A percentile compares a stretch with the other conserved stretches of the same genome.
These are phyloP conservation scores for Calonectria ilicicola DNA, from an alignment of 2,329 filamentous ascomycete species.

Conservation along the genomic window DNA sequence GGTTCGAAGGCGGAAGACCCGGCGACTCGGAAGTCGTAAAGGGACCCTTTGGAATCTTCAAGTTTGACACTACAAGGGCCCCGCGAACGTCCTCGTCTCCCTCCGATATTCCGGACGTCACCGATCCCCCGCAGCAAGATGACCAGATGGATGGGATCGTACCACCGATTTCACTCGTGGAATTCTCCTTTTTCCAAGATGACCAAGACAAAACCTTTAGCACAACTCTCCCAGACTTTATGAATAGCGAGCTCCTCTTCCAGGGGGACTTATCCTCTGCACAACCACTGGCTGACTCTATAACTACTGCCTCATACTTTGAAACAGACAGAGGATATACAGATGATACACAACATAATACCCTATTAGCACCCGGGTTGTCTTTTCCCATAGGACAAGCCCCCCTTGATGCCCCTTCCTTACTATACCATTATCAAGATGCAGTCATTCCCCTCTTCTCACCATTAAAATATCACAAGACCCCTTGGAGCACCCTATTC, in stretches of 20 bases:
- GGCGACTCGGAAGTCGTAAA: background rate
- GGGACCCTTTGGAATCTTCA: background rate
- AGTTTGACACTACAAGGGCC: background rate
- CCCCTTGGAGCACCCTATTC: background rate
- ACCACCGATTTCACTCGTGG: background rate
- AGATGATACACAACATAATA: background rate
- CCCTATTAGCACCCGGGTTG: background rate
- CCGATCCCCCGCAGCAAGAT: background rate
- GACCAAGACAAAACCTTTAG: background rate
- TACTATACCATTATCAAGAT: slow-evolving; percentile 1
- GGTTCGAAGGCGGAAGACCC: background rate
- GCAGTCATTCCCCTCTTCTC: background rate
- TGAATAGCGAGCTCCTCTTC: background rate
- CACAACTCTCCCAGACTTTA: background rate
- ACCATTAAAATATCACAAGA: background rate
- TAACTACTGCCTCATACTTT: background rate
- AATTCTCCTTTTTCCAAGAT: background rate
- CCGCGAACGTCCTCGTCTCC: background rate
- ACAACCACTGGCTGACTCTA: background rate
- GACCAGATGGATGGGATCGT: background rate
- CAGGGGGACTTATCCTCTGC: background rate
- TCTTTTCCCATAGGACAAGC: background rate
- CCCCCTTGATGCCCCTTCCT: background rate
- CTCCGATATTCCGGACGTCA: background rate
- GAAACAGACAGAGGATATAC: background rate